Evolutionary conservation across 1,284 basidiomycete genomes (phyloP).

Genomic region (Ceratorhiza oryzae-sativae): DNA sequence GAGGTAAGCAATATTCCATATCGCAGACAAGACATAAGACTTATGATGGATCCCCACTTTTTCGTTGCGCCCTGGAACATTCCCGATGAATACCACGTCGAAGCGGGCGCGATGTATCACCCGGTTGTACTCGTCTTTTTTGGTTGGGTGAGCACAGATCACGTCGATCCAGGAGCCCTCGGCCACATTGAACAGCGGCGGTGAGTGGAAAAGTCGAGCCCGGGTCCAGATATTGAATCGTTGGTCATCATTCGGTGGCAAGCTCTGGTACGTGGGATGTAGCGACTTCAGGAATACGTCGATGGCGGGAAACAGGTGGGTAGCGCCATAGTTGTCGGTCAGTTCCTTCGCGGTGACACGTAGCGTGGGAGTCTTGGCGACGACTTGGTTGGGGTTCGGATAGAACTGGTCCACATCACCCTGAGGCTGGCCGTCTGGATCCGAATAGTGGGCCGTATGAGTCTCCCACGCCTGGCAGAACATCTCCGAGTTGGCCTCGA

Average conservation of each 20-base stretch:
- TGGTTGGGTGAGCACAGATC: neutral
- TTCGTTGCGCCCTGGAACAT: neutral
- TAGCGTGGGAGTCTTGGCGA: neutral
- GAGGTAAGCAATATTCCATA: no score
- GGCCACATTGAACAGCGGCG: slow-evolving; percentile 8
- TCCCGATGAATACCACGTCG: neutral
- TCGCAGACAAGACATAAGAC: neutral
- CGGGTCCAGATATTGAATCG: slow-evolving; percentile 6
- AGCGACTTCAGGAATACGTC: neutral
- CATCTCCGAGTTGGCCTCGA: neutral
- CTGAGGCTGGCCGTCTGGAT: neutral
- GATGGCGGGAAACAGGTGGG: neutral
- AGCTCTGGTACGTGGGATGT: neutral
- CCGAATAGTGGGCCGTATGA: neutral
- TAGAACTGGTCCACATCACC: neutral
- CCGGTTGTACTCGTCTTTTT: neutral
- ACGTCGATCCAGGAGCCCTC: neutral
- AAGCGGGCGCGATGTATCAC: neutral
- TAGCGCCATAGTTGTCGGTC: neutral
- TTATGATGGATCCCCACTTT: neutral
- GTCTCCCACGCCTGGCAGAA: neutral
- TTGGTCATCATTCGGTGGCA: neutral
- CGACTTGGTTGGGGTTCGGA: neutral
- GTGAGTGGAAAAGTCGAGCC: neutral
- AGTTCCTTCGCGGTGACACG: neutral